Evolutionary conservation across 1,284 basidiomycete genomes (phyloP), one percentile per base, ranked within the genome.

Genomic region (Mycosarcoma mackinlayi): DNA sequence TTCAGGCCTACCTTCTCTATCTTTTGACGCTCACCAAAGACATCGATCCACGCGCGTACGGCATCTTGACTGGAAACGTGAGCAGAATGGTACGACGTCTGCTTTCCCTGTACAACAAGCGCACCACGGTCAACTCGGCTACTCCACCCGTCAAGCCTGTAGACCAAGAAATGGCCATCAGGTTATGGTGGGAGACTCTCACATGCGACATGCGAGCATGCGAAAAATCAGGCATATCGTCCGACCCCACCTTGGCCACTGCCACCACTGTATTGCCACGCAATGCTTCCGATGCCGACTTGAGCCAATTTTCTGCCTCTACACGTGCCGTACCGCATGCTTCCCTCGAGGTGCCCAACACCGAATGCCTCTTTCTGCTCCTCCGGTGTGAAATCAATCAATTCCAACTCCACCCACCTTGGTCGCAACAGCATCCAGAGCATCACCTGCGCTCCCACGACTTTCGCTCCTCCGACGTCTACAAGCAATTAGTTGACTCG

Each of bases 181-280:
- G 48, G n/a, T 11, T 59, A 19, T 59, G 56, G 56, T 59, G 56
- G 56, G 56, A 59, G 35, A 19, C 40, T 18, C 46, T 45, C 21
- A 18, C 27, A 18, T 44, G 39, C 31, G 56, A 59, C 27, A 45
- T 59, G 41, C 56, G 56, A 21, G 47, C 56, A 13, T 45, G 40
- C 28, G 56, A 59, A 23, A 59, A 59, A 35, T 42, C 56, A 3
- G 56, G 56, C 41, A 39, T 59, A 16, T 13, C 54, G 4, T 37
- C 39, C 39, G 35, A 28, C 24, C 40, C 53, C 4, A 40, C 35
- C 4, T 16, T 47, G 6, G 53, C 53, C 13, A 55, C 53, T 18
- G 46, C 54, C 4, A 42, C 37, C 13, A 37, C 38, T 4, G 27
- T 16, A n/a, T 27, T 57, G 39, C 54, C 54, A 4, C 33, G 37